phyloP scores from a whole-genome alignment of 1,284 basidiomycete species.

The Megacollybia platyphylla region DNA sequence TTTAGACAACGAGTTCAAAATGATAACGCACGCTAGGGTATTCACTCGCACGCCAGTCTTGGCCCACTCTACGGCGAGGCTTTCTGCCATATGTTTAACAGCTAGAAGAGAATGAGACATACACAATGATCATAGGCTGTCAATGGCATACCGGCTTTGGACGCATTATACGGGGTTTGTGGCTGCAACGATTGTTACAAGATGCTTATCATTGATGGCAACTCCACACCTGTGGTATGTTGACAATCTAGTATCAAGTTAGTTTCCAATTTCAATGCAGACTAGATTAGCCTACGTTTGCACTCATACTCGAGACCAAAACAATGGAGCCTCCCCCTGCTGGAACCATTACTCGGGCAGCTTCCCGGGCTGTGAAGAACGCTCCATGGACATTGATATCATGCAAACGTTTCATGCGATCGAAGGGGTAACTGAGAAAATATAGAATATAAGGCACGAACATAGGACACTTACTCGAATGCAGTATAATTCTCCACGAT shows the following conservation, averaged over 20 bases:
- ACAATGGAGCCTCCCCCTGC: slow-evolving; percentile 73
- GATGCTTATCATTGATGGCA: slow-evolving; percentile 1
- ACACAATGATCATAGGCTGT: neutral
- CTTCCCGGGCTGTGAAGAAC: slow-evolving; percentile 91
- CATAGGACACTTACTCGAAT: slow-evolving; percentile 46
- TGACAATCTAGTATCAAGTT: slow-evolving; percentile 51
- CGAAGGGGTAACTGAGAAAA: slow-evolving; percentile 62
- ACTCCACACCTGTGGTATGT: slow-evolving; percentile 58
- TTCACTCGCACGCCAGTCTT: slow-evolving; percentile 79
- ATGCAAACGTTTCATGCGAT: slow-evolving; percentile 72
- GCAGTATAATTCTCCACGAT: slow-evolving; percentile 90
- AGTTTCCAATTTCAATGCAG: slow-evolving; percentile 6
- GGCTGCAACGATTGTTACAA: slow-evolving; percentile 29
- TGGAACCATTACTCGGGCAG: slow-evolving; percentile 71
- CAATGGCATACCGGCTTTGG: slow-evolving; percentile 59
- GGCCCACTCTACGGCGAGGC: slow-evolving; percentile 85
- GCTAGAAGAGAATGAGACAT: slow-evolving; percentile 24
- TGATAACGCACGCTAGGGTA: slow-evolving; percentile 41
- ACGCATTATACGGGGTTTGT: slow-evolving; percentile 96
- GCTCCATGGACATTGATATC: slow-evolving; percentile 92
- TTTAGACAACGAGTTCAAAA: slow-evolving; percentile 2
- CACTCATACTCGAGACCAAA: slow-evolving; percentile 86
- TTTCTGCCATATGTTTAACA: slow-evolving; percentile 81
- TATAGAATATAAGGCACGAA: slow-evolving; percentile 1
- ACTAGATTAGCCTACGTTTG: slow-evolving; percentile 44